Percentiles rank a stretch among this genome's conserved stretches.
Conservation (phyloP, 768 basidiomycete genomes). For the Mycena belliarum region DNA sequence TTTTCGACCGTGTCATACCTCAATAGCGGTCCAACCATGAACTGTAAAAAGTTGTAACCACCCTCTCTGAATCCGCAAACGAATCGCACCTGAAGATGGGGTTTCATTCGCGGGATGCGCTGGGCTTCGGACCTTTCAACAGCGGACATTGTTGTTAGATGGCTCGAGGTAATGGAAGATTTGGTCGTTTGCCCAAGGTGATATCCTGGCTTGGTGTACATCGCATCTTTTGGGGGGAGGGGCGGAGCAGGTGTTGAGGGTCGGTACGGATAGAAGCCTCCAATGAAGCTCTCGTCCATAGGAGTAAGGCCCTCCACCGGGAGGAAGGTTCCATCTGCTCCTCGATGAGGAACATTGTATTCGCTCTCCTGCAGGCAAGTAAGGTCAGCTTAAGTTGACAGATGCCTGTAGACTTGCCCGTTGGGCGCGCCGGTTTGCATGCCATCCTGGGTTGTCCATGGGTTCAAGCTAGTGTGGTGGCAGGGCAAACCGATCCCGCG, state of each 20-base stretch:
- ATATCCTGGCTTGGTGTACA: slow-evolving; percentile 24
- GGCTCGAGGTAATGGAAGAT: slow-evolving; percentile 35
- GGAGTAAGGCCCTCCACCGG: slow-evolving; percentile 63
- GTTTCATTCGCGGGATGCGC: slow-evolving; percentile 68
- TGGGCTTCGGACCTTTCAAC: slow-evolving; percentile 66
- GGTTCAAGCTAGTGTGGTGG: no score
- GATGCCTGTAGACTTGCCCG: slow-evolving; percentile 38
- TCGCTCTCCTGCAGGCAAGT: slow-evolving; percentile 29
- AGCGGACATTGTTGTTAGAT: slow-evolving; percentile 54
- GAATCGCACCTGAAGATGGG: slow-evolving; percentile 65
- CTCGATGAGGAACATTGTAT: slow-evolving; percentile 12
- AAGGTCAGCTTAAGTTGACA: not conserved
- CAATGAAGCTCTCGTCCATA: slow-evolving; percentile 61
- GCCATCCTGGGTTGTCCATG: slow-evolving; percentile 84
- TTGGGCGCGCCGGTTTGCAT: slow-evolving; percentile 62
- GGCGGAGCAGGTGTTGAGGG: slow-evolving; percentile 44
- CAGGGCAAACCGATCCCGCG: no score
- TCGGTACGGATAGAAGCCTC: slow-evolving; percentile 48
- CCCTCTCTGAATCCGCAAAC: not conserved
- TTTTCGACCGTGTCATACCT: slow-evolving; percentile 84
- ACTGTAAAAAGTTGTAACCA: slow-evolving; percentile 33
- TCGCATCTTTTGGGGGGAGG: slow-evolving; percentile 50
- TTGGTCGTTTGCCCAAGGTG: slow-evolving; percentile 26
- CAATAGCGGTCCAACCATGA: slow-evolving; percentile 91
- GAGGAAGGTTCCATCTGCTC: slow-evolving; percentile 46